These are phyloP conservation scores for Colletotrichum orbiculare DNA, from an alignment of 2,329 filamentous ascomycete species.

Conservation along the genomic window DNA sequence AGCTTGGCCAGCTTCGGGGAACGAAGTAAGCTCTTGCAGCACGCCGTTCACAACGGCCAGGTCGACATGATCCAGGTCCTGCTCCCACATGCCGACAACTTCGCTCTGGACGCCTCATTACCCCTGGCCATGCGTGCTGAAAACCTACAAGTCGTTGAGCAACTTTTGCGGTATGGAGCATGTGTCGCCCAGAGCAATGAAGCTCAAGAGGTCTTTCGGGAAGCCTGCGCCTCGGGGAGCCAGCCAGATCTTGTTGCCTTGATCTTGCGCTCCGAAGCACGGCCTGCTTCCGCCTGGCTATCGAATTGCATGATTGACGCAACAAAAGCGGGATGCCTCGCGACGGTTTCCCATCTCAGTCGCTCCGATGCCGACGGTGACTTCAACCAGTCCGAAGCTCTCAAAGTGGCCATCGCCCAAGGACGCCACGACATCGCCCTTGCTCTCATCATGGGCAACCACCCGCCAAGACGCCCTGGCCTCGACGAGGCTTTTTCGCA, in stretches of 20 bases:
- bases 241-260: conserved; percentile 59
- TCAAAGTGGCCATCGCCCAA: conserved; percentile 60
- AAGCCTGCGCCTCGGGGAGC: conserved; percentile 59
- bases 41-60: conserved; percentile 62
- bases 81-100: conserved; percentile 62
- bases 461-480: conserved; percentile 59
- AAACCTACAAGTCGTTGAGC: conserved; percentile 56
- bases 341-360: conserved; percentile 62
- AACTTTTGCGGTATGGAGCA: conserved; percentile 64
- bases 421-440: conserved; percentile 65
- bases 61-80: conserved; percentile 65
- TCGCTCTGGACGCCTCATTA: conserved; percentile 61
- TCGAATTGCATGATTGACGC: conserved; percentile 66
- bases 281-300: conserved; percentile 54
- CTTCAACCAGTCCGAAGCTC: conserved; percentile 61
- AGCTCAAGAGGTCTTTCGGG: conserved; percentile 64
- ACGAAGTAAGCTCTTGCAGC: conserved; percentile 61
- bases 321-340: conserved; percentile 58
- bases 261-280: conserved; percentile 61
- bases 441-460: conserved; percentile 64
- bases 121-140: conserved; percentile 59
- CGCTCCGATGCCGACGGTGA: conserved; percentile 65
- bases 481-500: conserved; percentile 63
- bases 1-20: conserved; percentile 61
- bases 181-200: conserved; percentile 48